Base-by-base conservation (phyloP, 306 rosid species). In the Prunus armeniaca region DNA sequence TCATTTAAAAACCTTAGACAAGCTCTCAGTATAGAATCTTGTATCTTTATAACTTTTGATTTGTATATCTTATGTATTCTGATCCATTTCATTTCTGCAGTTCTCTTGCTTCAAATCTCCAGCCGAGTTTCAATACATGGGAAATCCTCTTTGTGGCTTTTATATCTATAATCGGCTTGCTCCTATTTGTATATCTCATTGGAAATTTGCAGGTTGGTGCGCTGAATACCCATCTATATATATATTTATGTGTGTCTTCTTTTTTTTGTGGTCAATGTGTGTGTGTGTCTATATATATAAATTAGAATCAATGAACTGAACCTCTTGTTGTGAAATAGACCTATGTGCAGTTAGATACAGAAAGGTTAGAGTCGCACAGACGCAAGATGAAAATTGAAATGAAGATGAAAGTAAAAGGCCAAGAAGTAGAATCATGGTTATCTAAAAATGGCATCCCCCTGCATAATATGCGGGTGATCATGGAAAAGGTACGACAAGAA, bases 181-280 rank as follows among this genome's bases (percentile, higher is more conserved):
- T 81, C 1, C 28, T 81, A 43, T 81, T 81, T 70, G 12, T 74
- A 20, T 81, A 69, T 71, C 73, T 75, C 69, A 81, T 81, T 10
- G 84, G 80, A 51, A 81, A 70, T 56, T 51, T 81, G 47, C 81
- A 81, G 84, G 84, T 81, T 38, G 43, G 43, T 38, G 43, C 9
- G 9, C 2, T 38, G 43, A 34, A 5, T 32, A 32, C 38, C 38
- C 38, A 32, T 32, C 7, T 32, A 32, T 32, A 32, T 32, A 32
- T 32, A 32, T 32, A 32, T 32, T 32, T 32, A 32, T 32, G 1
- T 28, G 3, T 32, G 38, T 32, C 1, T 32, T 32, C 4, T 32
- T 32, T 5, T 32, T 32, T 32, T 1, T 5, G n/a, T 0, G 6
- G 38, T 32, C 38, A 32, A 5, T 32, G 38, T 32, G 38, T 32